Evolutionary conservation across 257 asterid species (phyloP), one percentile per base, ranked within the genome.

Genomic region (Solanum boliviense): DNA sequence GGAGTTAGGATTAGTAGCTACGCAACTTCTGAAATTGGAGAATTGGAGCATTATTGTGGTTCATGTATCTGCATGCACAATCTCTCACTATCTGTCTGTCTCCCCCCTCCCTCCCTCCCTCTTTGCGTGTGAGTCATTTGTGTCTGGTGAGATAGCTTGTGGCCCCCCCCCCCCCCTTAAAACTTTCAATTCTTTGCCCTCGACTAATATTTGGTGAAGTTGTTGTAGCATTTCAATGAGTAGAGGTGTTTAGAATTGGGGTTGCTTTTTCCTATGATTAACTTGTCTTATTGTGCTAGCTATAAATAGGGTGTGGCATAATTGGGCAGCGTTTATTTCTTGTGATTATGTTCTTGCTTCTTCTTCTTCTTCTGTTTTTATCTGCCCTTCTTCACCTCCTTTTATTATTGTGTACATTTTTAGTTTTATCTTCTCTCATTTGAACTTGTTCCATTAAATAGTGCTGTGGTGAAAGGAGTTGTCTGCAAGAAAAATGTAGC

Each of bases 401-500:
- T 82, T 48, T 48, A 71, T 48, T 48, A 11, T 48, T 82, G 13
- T 60, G 25, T 82, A 31, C 29, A 82, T 29, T 82, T 82, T 86
- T 78, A 81, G 87, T 87, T 82, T 52, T 79, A 13, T 58, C 31
- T 78, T 62, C 87, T 83, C 48, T 84, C 87, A 89, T 87, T 82
- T 89, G 90, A 86, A 38, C 85, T 60, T 16, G 7, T 89, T 87
- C 87, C 85, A 88, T 90, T 88, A 62, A 41, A 85, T 87, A 97
- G 99, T 92, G 76, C 90, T 90, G 96, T 97, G 88, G 93, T 95
- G 89, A 95, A 93, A 91, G 99, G 99, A 91, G 92, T 97, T 90
- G 98, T 97, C 88, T 97, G 96, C 93, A 95, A 93, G 93, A 97
- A 94, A 91, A 95, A 97, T 84, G 96, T 97, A 89, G 99, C 99